These are phyloP conservation scores for Fusarium mangiferae DNA, from an alignment of 2,329 filamentous ascomycete species.

Conservation along the genomic window DNA sequence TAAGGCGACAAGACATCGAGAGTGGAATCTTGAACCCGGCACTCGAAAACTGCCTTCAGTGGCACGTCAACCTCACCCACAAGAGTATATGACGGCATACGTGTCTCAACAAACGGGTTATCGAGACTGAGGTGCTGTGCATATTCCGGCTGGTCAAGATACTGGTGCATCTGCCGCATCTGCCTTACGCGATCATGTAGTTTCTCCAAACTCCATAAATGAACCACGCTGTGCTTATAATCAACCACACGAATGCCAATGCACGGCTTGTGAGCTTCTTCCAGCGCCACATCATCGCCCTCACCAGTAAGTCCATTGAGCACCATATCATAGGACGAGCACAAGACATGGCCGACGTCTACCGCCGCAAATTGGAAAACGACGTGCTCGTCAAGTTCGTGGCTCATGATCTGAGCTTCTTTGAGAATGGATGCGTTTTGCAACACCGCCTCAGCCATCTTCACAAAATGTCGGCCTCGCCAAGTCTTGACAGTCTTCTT, in stretches of 20 bases:
- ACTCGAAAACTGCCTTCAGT: conserved; percentile 91
- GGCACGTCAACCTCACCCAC: conserved; percentile 95
- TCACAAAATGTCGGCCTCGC: conserved; percentile 86
- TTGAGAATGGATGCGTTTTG: conserved; percentile 90
- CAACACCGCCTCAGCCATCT: conserved; percentile 91
- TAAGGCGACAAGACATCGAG: conserved; percentile 93
- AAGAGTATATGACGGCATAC: conserved; percentile 91
- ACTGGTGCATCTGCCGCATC: conserved; percentile 98
- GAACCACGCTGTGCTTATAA: conserved; percentile 85
- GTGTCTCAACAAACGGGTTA: conserved; percentile 91
- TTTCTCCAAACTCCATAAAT: conserved; percentile 95
- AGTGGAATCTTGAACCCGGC: conserved; percentile 91
- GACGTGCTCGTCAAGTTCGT: conserved; percentile 91
- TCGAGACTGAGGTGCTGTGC: conserved; percentile 91
- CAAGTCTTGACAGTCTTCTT: conserved; percentile 76
- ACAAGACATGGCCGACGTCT: conserved; percentile 86
- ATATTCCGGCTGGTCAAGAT: conserved; percentile 94
- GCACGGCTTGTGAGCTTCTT: conserved; percentile 86
- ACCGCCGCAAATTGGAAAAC: conserved; percentile 96
- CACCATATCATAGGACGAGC: conserved; percentile 96
- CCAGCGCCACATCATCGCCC: conserved; percentile 82
- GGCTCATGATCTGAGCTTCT: conserved; percentile 97
- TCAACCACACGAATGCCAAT: conserved; percentile 91
- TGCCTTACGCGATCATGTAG: conserved; percentile 85
- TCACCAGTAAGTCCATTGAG: conserved; percentile 90